Conservation (phyloP, 345 rosid species). For the Iberis pinnata region DNA sequence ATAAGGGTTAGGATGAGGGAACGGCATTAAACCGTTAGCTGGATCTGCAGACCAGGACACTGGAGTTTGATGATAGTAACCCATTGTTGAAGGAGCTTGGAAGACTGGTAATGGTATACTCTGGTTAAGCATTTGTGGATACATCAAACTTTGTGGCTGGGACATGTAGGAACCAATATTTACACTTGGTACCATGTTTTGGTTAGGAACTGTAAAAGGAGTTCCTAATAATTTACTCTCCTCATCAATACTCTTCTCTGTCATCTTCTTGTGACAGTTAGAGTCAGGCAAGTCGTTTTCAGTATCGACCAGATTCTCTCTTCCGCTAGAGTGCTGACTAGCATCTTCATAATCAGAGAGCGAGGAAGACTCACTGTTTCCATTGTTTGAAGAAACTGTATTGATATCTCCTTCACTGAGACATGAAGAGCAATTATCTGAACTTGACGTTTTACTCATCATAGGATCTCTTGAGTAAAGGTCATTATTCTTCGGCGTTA, state of each 20-base stretch:
- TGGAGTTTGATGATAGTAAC: slow-evolving; percentile 75
- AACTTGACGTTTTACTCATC: slow-evolving; percentile 53
- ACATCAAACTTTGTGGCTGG: slow-evolving; percentile 38
- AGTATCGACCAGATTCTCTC: slow-evolving; percentile 36
- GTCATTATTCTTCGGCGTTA: slow-evolving; percentile 30
- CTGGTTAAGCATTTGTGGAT: slow-evolving; percentile 48
- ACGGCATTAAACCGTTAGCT: slow-evolving; percentile 53
- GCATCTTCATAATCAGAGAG: slow-evolving; percentile 81
- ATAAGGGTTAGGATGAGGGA: slow-evolving; percentile 53
- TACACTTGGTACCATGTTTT: slow-evolving; percentile 31
- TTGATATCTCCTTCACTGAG: slow-evolving; percentile 80
- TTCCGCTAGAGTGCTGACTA: slow-evolving; percentile 56
- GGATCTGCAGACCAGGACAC: slow-evolving; percentile 57
- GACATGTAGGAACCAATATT: slow-evolving; percentile 32
- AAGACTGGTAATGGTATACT: slow-evolving; percentile 48
- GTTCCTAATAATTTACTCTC: slow-evolving; percentile 33
- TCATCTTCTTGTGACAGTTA: slow-evolving; percentile 32
- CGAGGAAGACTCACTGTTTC: slow-evolving; percentile 65
- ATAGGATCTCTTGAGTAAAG: slow-evolving; percentile 29
- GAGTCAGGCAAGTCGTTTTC: slow-evolving; percentile 37
- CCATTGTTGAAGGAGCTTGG: slow-evolving; percentile 61
- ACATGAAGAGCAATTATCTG: slow-evolving; percentile 86
- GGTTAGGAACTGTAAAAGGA: slow-evolving; percentile 29
- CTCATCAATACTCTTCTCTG: slow-evolving; percentile 13
- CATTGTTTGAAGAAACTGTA: slow-evolving; percentile 56